Percentiles rank a stretch among this genome's conserved stretches.
These are phyloP conservation scores for Fusarium sp. DNA, from an alignment of 2,329 filamentous ascomycete genomes.

Conservation along the genomic window DNA sequence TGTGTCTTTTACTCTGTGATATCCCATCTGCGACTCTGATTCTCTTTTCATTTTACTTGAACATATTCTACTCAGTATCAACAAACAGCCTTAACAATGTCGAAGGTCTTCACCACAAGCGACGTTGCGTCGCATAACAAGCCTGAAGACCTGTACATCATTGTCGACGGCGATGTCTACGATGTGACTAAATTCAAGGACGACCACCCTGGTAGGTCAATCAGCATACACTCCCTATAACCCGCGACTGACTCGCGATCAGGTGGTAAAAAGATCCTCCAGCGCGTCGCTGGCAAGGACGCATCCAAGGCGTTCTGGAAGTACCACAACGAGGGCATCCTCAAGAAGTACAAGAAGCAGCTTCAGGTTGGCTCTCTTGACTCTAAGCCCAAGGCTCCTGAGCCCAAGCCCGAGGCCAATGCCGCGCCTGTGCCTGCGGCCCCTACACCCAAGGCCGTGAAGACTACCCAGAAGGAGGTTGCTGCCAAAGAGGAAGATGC, in stretches of 20 bases:
- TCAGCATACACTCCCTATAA: background rate
- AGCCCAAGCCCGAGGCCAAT: constrained; percentile 81
- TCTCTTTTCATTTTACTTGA: constrained; percentile 9
- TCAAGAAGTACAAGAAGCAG: constrained; percentile 86
- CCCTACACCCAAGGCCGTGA: constrained; percentile 54
- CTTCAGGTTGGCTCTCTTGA: constrained; percentile 90
- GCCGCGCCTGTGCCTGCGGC: constrained; percentile 52
- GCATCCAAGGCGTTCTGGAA: constrained; percentile 78
- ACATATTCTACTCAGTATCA: background rate
- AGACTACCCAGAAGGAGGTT: constrained; percentile 61
- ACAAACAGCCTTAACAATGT: constrained; percentile 70
- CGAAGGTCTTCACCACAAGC: constrained; percentile 83
- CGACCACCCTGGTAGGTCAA: constrained; percentile 79
- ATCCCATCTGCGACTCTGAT: background rate
- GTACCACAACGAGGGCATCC: constrained; percentile 85
- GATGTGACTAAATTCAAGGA: constrained; percentile 91
- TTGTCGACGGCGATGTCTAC: constrained; percentile 95
- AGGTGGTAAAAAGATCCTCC: constrained; percentile 75
- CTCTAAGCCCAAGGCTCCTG: constrained; percentile 84
- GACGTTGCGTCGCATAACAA: constrained; percentile 96
- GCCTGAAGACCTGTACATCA: constrained; percentile 85
- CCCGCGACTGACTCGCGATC: constrained; percentile 27
- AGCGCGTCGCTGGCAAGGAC: constrained; percentile 74
- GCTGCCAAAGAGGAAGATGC: constrained; percentile 63
- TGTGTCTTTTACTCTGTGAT: constrained; percentile 10